Evolutionary conservation across 352 stramenopile genomes (phyloP), one percentile per base, ranked within the genome.

Genomic region (Peronospora belbahrii): DNA sequence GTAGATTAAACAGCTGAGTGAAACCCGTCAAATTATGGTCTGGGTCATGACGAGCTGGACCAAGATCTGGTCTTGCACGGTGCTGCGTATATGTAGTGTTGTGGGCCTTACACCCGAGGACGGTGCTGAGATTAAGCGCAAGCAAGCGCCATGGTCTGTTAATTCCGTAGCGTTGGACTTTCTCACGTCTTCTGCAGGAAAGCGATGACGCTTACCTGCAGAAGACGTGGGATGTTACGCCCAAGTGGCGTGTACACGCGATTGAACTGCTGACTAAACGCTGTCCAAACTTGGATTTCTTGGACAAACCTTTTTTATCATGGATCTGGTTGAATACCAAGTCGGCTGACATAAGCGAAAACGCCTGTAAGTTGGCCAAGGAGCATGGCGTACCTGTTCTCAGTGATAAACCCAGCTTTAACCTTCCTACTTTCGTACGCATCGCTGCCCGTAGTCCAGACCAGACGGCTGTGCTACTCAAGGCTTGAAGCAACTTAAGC

Each of bases 21-120:
- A 67, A 22, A 82, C 82, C 22, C 74, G 76, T 51, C 64, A 69
- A 39, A 86, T 95, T 39, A 73, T 94, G 56, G 78, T 95, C 18
- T 95, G 85, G 85, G 67, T 95, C 60, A 95, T 95, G 85, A 95
- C 82, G 27, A 88, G 74, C 54, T 93, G 81, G 78, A 95, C 84
- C 52, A 95, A 95, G 74, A 94, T 95, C 63, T 95, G 85, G 85
- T 92, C 85, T 11, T 95, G 85, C 72, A 95, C 83, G 53, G 85
- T 83, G 0, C 67, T 95, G 27, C 77, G 85, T 25, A 84, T 95
- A 31, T 83, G 85, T 56, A 91, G 75, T 30, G 85, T 95, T 27
- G 83, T 95, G 7, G 83, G 83, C 31, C 85, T 83, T 19, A 91
- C 77, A 20, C 48, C 80, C 2, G 64, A 72, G 40, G 74, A 93